Conservation (phyloP, 2,329 filamentous ascomycete species). For the Dryadomyces quercivorus region DNA sequence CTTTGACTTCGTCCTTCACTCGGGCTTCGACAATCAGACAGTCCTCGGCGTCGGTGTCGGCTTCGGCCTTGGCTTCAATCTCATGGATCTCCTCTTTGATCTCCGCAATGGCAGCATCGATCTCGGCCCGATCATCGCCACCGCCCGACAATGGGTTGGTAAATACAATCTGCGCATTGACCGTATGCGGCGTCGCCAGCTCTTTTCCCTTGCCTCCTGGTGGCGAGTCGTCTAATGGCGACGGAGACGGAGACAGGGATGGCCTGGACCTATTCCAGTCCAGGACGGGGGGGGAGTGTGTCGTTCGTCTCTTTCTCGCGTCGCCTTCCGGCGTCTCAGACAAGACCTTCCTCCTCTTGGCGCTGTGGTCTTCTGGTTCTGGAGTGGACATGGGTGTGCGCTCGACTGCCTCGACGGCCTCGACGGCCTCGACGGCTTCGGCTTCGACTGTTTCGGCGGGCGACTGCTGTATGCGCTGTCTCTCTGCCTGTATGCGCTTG, state of each 20-base stretch:
- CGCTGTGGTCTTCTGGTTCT: neutral
- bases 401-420: neutral
- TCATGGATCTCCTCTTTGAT: neutral
- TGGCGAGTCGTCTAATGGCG: neutral
- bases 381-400: neutral
- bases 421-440: too few species aligned
- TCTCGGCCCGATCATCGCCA: neutral
- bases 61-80: neutral
- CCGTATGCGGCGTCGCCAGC: neutral
- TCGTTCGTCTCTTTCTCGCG: neutral
- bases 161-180: conserved; percentile 3
- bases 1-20: too few species aligned
- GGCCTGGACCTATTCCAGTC: neutral
- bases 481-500: conserved; percentile 1
- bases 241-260: neutral
- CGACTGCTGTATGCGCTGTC: conserved; percentile 22
- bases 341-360: conserved; percentile 11
- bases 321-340: neutral
- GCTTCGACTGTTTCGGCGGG: conserved; percentile 4
- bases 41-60: neutral
- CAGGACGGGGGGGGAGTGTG: neutral
- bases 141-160: too few species aligned
- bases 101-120: neutral
- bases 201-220: conserved; percentile 8
- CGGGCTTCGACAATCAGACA: too few species aligned